phyloP scores from a whole-genome alignment of 805 yeast genomes.

The Metschnikowia reukaufii region DNA sequence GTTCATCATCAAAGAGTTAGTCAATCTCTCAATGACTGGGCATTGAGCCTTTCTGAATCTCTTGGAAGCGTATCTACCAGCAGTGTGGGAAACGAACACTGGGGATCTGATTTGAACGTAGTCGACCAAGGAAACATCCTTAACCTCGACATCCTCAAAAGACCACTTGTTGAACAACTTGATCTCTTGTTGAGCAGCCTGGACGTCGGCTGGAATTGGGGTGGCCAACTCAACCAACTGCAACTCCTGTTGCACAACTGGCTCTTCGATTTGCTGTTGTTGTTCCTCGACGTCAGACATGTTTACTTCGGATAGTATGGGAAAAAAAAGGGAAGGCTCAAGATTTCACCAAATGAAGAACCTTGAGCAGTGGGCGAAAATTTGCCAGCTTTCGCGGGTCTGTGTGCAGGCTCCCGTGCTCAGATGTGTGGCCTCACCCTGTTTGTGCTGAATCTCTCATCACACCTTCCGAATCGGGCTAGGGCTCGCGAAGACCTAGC shows the following conservation, averaged over 20 bases:
- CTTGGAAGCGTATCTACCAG: slow-evolving; percentile 99
- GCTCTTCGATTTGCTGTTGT: slow-evolving; percentile 46
- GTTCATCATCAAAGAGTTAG: slow-evolving; percentile 99
- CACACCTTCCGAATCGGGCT: slow-evolving; percentile 21
- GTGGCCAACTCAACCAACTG: slow-evolving; percentile 87
- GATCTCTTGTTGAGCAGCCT: slow-evolving; percentile 93
- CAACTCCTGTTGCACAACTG: slow-evolving; percentile 84
- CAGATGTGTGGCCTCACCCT: slow-evolving; percentile 13
- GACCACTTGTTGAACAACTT: slow-evolving; percentile 99
- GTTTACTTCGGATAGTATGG: slow-evolving; percentile 28
- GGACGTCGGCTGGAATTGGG: slow-evolving; percentile 94
- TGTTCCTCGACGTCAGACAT: slow-evolving; percentile 87
- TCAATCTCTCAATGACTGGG: slow-evolving; percentile 98
- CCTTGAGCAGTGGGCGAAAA: slow-evolving; percentile 5
- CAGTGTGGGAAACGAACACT: slow-evolving; percentile 97
- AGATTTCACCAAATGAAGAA: background rate
- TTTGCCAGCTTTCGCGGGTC: slow-evolving; percentile 8
- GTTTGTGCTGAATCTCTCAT: slow-evolving; percentile 19
- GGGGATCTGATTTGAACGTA: slow-evolving; percentile 98
- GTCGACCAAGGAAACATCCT: slow-evolving; percentile 97
- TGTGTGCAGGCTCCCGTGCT: slow-evolving; percentile 21
- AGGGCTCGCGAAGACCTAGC: slow-evolving; percentile 13
- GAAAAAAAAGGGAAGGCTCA: slow-evolving; percentile 11
- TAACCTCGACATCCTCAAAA: slow-evolving; percentile 94
- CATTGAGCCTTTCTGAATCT: slow-evolving; percentile 99